Conservation (phyloP, 169 alveolate species). For the Neospora caninum region DNA sequence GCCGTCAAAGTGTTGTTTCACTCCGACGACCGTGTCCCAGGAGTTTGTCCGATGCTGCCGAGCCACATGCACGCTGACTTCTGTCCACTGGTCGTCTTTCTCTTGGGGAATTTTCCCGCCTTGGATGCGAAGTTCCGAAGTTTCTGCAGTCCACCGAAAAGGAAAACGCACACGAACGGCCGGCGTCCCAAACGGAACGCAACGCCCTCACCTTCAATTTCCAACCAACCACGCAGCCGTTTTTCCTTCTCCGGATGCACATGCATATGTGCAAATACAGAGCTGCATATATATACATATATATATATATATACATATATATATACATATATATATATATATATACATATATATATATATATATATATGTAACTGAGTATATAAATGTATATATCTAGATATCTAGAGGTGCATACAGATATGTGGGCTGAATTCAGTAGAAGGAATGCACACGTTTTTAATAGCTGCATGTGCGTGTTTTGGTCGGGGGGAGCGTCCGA, state of each 20-base stretch:
- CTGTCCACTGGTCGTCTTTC: slow-evolving; percentile 26
- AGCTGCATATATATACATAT: neutral
- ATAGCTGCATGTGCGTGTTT: no score
- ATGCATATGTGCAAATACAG: no score
- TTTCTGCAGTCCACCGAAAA: neutral
- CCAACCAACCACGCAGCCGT: neutral
- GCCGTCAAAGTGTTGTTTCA: slow-evolving; percentile 8
- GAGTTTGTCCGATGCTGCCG: slow-evolving; percentile 1
- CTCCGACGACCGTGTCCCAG: slow-evolving; percentile 25
- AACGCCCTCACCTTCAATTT: neutral
- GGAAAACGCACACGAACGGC: neutral
- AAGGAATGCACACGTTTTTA: no score
- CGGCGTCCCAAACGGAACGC: neutral
- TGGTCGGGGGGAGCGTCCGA: no score
- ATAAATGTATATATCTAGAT: neutral
- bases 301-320: neutral
- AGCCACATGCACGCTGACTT: neutral
- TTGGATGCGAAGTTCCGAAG: slow-evolving; percentile 17
- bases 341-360: neutral
- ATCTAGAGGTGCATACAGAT: no score
- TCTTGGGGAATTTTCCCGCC: slow-evolving; percentile 3
- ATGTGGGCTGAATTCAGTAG: no score
- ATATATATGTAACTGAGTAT: neutral
- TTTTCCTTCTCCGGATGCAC: no score
- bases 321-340: neutral